Conservation (phyloP, 1,284 basidiomycete genomes). For the Sporisorium scitamineum region DNA sequence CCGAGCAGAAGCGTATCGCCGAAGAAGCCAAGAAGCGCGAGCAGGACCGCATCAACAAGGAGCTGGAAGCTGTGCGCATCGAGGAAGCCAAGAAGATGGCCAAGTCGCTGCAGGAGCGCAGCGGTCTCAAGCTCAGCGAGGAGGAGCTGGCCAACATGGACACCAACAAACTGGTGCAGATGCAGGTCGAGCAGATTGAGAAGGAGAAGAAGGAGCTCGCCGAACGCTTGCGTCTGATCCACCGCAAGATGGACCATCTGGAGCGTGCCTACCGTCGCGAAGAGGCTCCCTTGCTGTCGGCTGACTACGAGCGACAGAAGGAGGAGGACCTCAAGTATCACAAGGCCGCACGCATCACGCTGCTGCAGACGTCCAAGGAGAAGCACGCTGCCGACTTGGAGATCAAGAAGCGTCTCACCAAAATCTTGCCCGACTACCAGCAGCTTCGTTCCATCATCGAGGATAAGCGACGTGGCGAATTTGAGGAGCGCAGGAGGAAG, state of each 20-base stretch:
- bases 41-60: constrained; percentile 81
- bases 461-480: constrained; percentile 79
- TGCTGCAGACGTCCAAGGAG: constrained; percentile 75
- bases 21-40: constrained; percentile 82
- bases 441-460: constrained; percentile 76
- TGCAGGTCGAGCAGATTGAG: constrained; percentile 82
- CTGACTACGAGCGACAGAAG: constrained; percentile 88
- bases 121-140: constrained; percentile 85
- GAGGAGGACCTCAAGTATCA: constrained; percentile 79
- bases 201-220: constrained; percentile 93
- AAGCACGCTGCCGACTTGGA: constrained; percentile 80
- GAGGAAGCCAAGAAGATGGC: constrained; percentile 93
- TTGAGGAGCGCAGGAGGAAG: constrained; percentile 75
- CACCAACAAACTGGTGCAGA: constrained; percentile 86
- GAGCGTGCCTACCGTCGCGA: constrained; percentile 97
- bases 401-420: constrained; percentile 81
- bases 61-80: constrained; percentile 83
- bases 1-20: constrained; percentile 78
- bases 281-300: constrained; percentile 84
- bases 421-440: constrained; percentile 82
- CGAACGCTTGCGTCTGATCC: constrained; percentile 83
- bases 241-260: constrained; percentile 93
- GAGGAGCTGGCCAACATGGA: constrained; percentile 83
- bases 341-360: constrained; percentile 71
- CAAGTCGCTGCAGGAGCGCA: constrained; percentile 84